A percentile compares a stretch with the other conserved stretches of the same genome.
Conservation (phyloP, 202 grass and related monocot species). For the Miscanthus sacchariflorus region DNA sequence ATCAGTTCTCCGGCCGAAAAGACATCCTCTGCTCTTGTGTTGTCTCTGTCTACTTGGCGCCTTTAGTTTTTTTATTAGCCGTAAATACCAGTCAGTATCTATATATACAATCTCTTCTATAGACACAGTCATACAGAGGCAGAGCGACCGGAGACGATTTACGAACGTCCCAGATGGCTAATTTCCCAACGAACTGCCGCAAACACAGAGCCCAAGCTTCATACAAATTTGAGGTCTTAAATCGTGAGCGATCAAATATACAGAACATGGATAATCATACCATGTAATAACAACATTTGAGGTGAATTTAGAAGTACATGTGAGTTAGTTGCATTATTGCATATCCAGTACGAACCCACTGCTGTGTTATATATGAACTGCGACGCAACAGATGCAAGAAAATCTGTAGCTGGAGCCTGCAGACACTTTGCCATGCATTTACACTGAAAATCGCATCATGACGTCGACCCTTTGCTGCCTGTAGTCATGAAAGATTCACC, state of each 20-base stretch:
- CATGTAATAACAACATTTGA: conserved; percentile 18
- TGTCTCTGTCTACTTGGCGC: not conserved
- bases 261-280: not conserved
- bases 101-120: not conserved
- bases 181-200: not conserved
- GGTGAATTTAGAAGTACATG: not conserved
- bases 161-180: not conserved
- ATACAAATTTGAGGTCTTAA: not conserved
- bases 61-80: not conserved
- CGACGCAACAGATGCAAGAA: not conserved
- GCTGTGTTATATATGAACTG: not conserved
- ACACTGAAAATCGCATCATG: conserved; percentile 8
- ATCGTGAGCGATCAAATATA: not conserved
- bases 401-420: conserved; percentile 26
- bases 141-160: not conserved
- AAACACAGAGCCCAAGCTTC: not conserved
- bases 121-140: not conserved
- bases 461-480: conserved; percentile 56
- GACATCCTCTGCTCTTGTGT: not conserved
- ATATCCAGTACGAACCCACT: not conserved
- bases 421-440: conserved; percentile 28
- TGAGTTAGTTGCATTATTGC: not conserved
- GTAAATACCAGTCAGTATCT: not conserved
- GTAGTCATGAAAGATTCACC: conserved; percentile 92
- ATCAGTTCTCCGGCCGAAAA: not conserved